Conservation (phyloP, 805 yeast genomes). For the Jamesozyma hellenica region DNA sequence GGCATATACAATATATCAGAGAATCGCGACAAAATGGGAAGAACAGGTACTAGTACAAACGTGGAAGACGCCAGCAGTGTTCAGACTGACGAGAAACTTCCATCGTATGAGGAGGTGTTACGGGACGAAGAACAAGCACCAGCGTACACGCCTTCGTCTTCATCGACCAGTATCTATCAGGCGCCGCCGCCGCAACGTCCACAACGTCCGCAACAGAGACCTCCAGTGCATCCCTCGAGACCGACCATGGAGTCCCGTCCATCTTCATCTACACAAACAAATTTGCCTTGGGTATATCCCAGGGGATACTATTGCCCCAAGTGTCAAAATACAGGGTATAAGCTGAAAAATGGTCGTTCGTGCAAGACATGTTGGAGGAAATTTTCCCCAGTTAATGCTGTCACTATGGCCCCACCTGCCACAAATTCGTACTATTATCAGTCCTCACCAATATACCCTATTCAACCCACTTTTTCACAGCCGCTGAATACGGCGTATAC, state of each 20-base stretch:
- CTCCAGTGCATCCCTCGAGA: constrained; percentile 5
- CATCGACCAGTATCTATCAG: background rate
- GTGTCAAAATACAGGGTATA: constrained; percentile 66
- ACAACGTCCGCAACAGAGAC: background rate
- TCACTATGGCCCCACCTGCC: constrained; percentile 17
- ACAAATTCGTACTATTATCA: constrained; percentile 6
- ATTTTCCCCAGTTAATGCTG: constrained; percentile 38
- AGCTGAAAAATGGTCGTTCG: constrained; percentile 46
- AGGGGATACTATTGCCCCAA: constrained; percentile 48
- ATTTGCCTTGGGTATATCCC: constrained; percentile 61
- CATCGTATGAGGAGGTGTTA: constrained; percentile 41
- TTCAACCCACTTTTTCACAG: background rate
- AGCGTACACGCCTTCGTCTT: background rate
- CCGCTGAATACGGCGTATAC: too few species aligned
- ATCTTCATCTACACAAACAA: constrained; percentile 1
- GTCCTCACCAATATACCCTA: constrained; percentile 4
- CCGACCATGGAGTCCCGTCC: constrained; percentile 8
- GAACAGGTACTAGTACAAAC: too few species aligned
- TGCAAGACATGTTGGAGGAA: constrained; percentile 64
- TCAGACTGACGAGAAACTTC: constrained; percentile 30
- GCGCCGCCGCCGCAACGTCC: constrained; percentile 1
- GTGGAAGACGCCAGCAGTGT: too few species aligned
- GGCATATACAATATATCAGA: too few species aligned
- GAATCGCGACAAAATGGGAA: too few species aligned
- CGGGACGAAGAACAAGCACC: constrained; percentile 9